Base-by-base conservation (phyloP, 331 rosid genomes). In the Prunus yedoensis region DNA sequence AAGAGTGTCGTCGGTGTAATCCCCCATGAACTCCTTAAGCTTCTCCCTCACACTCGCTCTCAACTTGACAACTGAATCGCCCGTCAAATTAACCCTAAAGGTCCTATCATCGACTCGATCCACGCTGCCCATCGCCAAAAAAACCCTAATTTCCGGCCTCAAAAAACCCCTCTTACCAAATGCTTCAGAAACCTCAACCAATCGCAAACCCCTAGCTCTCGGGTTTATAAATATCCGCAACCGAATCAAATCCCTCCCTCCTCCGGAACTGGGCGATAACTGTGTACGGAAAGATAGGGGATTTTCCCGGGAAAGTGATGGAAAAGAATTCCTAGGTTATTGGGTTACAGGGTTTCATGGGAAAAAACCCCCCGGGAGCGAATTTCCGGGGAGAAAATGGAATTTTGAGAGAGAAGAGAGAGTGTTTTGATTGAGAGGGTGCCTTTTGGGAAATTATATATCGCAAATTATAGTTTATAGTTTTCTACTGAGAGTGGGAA, bases 21-120 rank as follows among this genome's bases (percentile, higher is more conserved):
- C 99, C 43, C 98, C 98, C 94, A 91, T 95, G 74, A 88, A 89
- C 78, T 95, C 98, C 91, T 89, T 91, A 20, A 95, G 95, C 83
- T 95, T 95, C 68, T 89, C 96, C 78, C 38, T 87, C 62, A 95
- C 90, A 74, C 68, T 76, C 58, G 88, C 93, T 76, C 87, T 85
- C 73, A 95, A 76, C 85, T 76, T 90, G 41, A 46, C 58, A 32
- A 62, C 89, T 25, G 97, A 97, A 7, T 88, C 91, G 38, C 63
- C 85, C 20, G 85, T 81, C 74, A 95, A 87, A 77, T 91, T 79
- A 35, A 71, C 76, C 87, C 83, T 86, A 75, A 90, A 87, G 28
- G 85, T 59, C 73, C 89, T 85, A 82, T 89, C 92, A 53, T 76
- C 92, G 21, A 68, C 81, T 61, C 84, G 88, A 88, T 94, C 97